Evolutionary conservation across 1,284 basidiomycete genomes (phyloP).

Genomic region (Golubevia pallescens): DNA sequence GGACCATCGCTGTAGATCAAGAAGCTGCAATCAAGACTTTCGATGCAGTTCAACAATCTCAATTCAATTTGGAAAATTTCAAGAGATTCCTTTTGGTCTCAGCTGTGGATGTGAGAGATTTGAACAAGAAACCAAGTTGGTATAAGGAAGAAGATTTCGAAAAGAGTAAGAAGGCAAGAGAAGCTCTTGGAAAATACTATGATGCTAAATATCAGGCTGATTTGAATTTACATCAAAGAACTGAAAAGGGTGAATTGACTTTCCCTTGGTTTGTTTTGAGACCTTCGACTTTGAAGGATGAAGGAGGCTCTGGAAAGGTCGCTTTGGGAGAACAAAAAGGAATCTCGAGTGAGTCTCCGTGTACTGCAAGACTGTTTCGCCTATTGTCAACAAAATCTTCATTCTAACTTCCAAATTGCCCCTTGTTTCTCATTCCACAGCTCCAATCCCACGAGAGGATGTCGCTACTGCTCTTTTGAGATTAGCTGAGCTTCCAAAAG

Average conservation of each 20-base stretch:
- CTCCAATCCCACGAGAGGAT: constrained; percentile 69
- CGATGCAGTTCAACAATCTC: constrained; percentile 72
- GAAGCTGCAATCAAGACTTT: constrained; percentile 76
- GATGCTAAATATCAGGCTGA: constrained; percentile 70
- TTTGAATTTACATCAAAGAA: constrained; percentile 71
- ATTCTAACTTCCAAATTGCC: constrained; percentile 68
- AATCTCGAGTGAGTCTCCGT: no score
- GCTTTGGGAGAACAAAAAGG: constrained; percentile 65
- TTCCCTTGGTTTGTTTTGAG: constrained; percentile 77
- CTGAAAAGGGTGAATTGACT: constrained; percentile 30
- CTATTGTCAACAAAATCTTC: no score
- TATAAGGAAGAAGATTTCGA: constrained; percentile 60
- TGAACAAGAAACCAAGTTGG: constrained; percentile 61
- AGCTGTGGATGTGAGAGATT: constrained; percentile 73
- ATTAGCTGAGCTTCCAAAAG: constrained; percentile 70
- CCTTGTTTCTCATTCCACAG: neutral
- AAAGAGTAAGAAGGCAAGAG: constrained; percentile 70
- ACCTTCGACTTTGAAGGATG: constrained; percentile 71
- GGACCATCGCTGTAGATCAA: constrained; percentile 75
- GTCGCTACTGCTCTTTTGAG: constrained; percentile 71
- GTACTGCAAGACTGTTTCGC: no score
- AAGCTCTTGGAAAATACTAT: constrained; percentile 63
- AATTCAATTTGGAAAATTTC: constrained; percentile 67
- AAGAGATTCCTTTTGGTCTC: constrained; percentile 71
- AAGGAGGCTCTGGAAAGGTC: constrained; percentile 70